Percentiles rank a stretch among this genome's conserved stretches.
Evolutionary conservation across 148 eudicot genomes (phyloP).

Genomic region (Chenopodium formosanum): DNA sequence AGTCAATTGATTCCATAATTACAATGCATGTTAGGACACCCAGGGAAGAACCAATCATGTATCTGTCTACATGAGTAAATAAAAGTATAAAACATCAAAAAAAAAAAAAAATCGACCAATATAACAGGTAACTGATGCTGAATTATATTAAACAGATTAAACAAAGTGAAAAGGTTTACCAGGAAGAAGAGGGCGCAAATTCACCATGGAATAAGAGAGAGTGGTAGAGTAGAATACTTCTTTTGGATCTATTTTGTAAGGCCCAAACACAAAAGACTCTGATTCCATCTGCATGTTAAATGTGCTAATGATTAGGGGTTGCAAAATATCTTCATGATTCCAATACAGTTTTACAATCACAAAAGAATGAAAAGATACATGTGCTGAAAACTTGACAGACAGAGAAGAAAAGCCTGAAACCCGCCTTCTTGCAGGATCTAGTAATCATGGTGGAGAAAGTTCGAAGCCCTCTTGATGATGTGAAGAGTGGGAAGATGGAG

Average conservation of each 20-base stretch:
- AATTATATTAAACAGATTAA: background rate
- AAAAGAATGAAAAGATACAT: background rate
- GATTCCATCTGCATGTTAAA: slow-evolving; percentile 53
- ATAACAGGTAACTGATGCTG: too few species aligned
- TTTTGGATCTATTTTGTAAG: slow-evolving; percentile 62
- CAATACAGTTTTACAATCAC: background rate
- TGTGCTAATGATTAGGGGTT: background rate
- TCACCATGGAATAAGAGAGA: slow-evolving; percentile 78
- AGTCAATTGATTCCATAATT: too few species aligned
- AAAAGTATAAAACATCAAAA: too few species aligned
- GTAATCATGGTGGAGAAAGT: slow-evolving; percentile 23
- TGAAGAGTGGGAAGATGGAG: slow-evolving; percentile 4
- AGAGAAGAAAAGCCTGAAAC: slow-evolving; percentile 11
- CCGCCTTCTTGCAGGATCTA: slow-evolving; percentile 36
- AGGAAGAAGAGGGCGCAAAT: slow-evolving; percentile 85
- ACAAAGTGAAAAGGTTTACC: slow-evolving; percentile 42
- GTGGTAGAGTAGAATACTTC: slow-evolving; percentile 74
- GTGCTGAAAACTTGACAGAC: background rate
- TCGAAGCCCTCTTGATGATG: slow-evolving; percentile 30
- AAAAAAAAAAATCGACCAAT: too few species aligned
- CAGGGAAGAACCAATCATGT: too few species aligned
- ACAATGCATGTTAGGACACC: too few species aligned
- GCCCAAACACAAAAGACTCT: slow-evolving; percentile 58
- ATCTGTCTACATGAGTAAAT: too few species aligned
- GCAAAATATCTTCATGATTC: background rate